phyloP scores from a whole-genome alignment of 805 yeast species.

The Saccharomycopsis sp. region DNA sequence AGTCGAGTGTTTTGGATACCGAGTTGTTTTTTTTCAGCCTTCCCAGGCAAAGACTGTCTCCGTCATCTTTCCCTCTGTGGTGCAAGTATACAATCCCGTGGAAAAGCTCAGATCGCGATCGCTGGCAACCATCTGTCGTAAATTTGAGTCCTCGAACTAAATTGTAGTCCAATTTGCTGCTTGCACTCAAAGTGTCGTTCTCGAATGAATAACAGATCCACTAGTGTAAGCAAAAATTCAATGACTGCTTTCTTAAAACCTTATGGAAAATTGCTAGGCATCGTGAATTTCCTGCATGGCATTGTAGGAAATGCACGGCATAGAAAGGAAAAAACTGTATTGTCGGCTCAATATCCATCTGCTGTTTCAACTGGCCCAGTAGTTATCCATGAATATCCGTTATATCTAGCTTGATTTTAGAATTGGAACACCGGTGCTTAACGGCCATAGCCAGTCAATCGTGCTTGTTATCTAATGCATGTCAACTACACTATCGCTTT shows the following conservation, averaged over 20 bases:
- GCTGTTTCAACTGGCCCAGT: not conserved
- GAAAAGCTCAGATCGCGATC: not conserved
- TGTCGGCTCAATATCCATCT: not conserved
- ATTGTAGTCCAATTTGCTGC: too few relatives aligned
- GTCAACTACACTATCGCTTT: not conserved
- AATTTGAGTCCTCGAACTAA: not conserved
- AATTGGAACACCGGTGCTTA: not conserved
- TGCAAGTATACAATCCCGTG: too few relatives aligned
- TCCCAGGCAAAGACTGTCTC: too few relatives aligned
- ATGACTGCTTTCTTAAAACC: not conserved
- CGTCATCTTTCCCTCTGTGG: too few relatives aligned
- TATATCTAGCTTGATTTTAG: not conserved
- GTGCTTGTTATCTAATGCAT: constrained; percentile 4
- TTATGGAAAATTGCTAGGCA: not conserved
- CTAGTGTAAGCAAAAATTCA: not conserved
- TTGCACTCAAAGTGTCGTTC: not conserved
- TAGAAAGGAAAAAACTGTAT: not conserved
- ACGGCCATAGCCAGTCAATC: not conserved
- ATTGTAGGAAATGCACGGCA: not conserved
- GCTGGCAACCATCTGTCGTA: not conserved
- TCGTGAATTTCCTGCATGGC: not conserved
- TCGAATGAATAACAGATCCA: not conserved
- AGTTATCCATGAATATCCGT: not conserved
- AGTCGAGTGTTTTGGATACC: not conserved
- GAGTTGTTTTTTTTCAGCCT: not conserved